A percentile compares a stretch with the other conserved stretches of the same genome.
Conservation (phyloP, 306 rosid genomes). For the Begonia masoniana region DNA sequence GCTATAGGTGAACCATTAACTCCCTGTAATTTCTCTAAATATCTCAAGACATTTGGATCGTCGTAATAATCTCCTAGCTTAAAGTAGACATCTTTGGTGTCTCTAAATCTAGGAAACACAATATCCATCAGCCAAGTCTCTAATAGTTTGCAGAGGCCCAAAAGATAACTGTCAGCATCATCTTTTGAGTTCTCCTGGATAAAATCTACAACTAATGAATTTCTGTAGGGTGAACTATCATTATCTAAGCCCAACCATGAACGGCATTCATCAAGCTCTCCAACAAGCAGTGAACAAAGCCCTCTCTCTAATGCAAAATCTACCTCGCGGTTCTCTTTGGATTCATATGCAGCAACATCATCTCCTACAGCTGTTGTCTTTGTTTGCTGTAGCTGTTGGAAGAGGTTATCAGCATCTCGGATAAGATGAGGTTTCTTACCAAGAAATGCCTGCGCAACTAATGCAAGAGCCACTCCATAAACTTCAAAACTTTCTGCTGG, state of each 20-base stretch:
- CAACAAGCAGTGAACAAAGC: slow-evolving; percentile 87
- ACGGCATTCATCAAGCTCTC: slow-evolving; percentile 76
- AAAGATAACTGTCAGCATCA: slow-evolving; percentile 75
- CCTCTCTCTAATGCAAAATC: slow-evolving; percentile 95
- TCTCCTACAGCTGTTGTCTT: slow-evolving; percentile 39
- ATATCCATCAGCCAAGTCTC: slow-evolving; percentile 95
- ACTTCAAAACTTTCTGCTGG: slow-evolving; percentile 98
- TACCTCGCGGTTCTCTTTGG: slow-evolving; percentile 52
- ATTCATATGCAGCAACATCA: slow-evolving; percentile 28
- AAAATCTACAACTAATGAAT: slow-evolving; percentile 66
- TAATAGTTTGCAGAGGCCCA: slow-evolving; percentile 83
- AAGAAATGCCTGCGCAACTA: slow-evolving; percentile 81
- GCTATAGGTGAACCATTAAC: slow-evolving; percentile 83
- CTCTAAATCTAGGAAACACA: slow-evolving; percentile 87
- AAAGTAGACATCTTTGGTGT: slow-evolving; percentile 50
- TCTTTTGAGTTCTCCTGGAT: slow-evolving; percentile 62
- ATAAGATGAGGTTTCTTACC: slow-evolving; percentile 84
- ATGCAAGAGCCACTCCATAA: slow-evolving; percentile 91
- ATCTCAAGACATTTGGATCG: slow-evolving; percentile 74
- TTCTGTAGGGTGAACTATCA: slow-evolving; percentile 62
- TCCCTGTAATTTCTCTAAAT: slow-evolving; percentile 72
- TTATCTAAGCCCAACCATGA: slow-evolving; percentile 84
- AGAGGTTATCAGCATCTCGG: slow-evolving; percentile 81
- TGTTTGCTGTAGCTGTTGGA: slow-evolving; percentile 89
- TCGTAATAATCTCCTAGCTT: slow-evolving; percentile 92